A percentile compares a stretch with the other conserved stretches of the same genome.
Conservation (phyloP, 2,329 filamentous ascomycete genomes). For the Malbranchea zuffiana region DNA sequence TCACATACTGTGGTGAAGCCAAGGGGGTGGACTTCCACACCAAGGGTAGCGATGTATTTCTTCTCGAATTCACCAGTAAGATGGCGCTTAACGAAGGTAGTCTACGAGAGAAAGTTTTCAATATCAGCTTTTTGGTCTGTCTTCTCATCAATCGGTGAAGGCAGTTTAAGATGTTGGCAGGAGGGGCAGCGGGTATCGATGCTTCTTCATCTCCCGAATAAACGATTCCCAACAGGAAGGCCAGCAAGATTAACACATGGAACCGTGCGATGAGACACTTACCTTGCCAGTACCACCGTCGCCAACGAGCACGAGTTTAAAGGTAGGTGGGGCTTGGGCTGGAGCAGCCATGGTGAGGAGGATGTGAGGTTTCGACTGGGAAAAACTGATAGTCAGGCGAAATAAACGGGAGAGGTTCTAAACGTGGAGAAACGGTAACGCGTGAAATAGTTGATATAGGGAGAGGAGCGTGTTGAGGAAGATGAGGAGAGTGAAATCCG, state of each 20-base stretch:
- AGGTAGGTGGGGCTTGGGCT: conserved; percentile 54
- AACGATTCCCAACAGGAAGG: no score
- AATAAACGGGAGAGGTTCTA: background rate
- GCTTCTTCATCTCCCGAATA: no score
- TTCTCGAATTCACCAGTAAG: conserved; percentile 99
- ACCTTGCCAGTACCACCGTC: conserved; percentile 99
- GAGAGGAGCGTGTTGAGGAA: background rate
- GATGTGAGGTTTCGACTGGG: conserved; percentile 6
- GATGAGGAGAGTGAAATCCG: conserved; percentile 1
- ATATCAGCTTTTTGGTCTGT: no score
- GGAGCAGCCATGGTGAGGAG: conserved; percentile 51
- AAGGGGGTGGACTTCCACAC: conserved; percentile 98
- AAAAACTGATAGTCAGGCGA: no score
- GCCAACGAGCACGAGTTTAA: conserved; percentile 99
- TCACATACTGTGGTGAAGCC: conserved; percentile 88
- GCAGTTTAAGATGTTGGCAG: no score
- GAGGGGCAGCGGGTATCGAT: no score
- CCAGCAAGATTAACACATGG: no score
- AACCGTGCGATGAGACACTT: conserved; percentile 27
- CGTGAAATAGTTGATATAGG: background rate
- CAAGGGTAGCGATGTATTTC: conserved; percentile 99
- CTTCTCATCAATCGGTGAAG: no score
- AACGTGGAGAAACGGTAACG: background rate
- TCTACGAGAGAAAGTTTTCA: conserved; percentile 45
- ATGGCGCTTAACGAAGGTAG: conserved; percentile 99